Percentiles rank a stretch among this genome's conserved stretches.
Evolutionary conservation across 148 eudicot genomes (phyloP).

Genomic region (Hydrangea macrophylla): DNA sequence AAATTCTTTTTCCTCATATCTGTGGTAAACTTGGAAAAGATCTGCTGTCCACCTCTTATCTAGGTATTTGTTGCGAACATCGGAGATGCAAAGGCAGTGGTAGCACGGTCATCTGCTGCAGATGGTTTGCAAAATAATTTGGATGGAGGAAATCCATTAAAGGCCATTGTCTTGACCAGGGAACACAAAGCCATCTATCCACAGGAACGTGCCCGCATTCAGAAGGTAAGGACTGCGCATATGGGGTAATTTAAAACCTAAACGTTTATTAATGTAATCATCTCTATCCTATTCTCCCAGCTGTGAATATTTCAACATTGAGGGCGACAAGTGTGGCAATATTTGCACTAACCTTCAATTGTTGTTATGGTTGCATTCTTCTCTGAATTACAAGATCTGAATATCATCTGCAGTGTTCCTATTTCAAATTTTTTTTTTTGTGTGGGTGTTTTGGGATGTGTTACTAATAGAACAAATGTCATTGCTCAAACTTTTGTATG

Average conservation of each 20-base stretch:
- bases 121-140: conserved; percentile 34
- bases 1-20: not conserved
- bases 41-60: conserved; percentile 4
- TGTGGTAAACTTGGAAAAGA: not conserved
- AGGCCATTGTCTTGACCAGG: conserved; percentile 86
- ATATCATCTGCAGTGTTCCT: not conserved
- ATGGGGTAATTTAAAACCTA: not conserved
- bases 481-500: no score
- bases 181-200: conserved; percentile 94
- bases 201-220: conserved; percentile 76
- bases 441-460: no score
- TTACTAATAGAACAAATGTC: no score
- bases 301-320: not conserved
- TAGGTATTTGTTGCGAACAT: conserved; percentile 89
- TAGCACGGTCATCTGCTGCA: conserved; percentile 49
- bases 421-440: not conserved
- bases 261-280: not conserved
- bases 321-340: not conserved
- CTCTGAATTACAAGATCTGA: not conserved
- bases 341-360: not conserved
- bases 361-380: conserved; percentile 1
- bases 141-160: conserved; percentile 33
- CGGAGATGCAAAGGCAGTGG: conserved; percentile 95
- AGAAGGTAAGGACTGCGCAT: conserved; percentile 44
- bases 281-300: not conserved